A percentile compares a stretch with the other conserved stretches of the same genome.
Conservation (phyloP, 2,329 filamentous ascomycete genomes). For the Mariannaea elegans region DNA sequence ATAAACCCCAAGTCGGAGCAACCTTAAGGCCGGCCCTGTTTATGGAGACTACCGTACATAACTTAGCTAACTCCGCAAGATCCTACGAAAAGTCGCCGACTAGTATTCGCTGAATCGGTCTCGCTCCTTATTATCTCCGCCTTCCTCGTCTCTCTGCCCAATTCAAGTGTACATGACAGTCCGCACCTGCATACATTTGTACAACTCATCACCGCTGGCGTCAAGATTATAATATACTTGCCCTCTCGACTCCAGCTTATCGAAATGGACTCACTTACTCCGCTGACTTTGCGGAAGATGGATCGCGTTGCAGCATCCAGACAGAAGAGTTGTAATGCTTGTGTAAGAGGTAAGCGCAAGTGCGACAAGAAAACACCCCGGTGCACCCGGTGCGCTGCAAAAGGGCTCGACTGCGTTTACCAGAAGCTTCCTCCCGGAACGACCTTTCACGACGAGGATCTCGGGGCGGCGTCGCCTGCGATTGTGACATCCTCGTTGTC, state of each 20-base stretch:
- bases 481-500: not conserved
- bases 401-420: slow-evolving; percentile 54
- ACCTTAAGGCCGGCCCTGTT: slow-evolving; percentile 26
- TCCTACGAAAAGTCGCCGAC: slow-evolving; percentile 1
- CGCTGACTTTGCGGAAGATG: slow-evolving; percentile 41
- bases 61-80: slow-evolving; percentile 1
- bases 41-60: not conserved
- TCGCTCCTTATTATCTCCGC: slow-evolving; percentile 1
- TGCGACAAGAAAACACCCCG: slow-evolving; percentile 56
- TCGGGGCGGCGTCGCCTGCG: slow-evolving; percentile 7
- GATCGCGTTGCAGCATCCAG: slow-evolving; percentile 53
- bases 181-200: not conserved
- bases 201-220: slow-evolving; percentile 12
- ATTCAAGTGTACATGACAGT: not conserved
- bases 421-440: slow-evolving; percentile 44
- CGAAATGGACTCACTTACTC: slow-evolving; percentile 38
- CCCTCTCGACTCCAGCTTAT: not conserved
- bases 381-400: slow-evolving; percentile 54
- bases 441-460: slow-evolving; percentile 33
- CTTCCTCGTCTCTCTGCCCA: not conserved
- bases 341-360: slow-evolving; percentile 57
- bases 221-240: slow-evolving; percentile 12
- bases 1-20: slow-evolving; percentile 26
- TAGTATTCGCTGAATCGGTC: not conserved
- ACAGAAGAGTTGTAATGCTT: slow-evolving; percentile 60